phyloP scores from a whole-genome alignment of 2,329 filamentous ascomycete genomes.

The Periconia macrospinosa region DNA sequence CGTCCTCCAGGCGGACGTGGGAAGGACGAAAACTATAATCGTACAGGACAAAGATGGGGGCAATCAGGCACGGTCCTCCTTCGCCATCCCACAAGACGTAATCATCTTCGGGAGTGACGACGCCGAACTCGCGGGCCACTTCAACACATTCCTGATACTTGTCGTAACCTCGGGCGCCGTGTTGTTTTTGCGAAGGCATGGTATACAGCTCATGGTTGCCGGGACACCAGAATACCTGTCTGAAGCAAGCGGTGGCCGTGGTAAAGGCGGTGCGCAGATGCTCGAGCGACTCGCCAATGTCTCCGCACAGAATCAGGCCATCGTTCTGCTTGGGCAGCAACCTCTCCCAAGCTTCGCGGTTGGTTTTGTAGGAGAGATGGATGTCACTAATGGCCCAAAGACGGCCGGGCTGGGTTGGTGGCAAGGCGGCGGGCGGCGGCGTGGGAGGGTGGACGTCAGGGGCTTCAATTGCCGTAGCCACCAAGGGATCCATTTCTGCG shows the following conservation, averaged over 20 bases:
- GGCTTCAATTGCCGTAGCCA: conserved; percentile 2
- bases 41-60: conserved; percentile 62
- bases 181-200: conserved; percentile 44
- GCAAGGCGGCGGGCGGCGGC: conserved; percentile 10
- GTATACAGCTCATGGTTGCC: conserved; percentile 64
- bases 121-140: conserved; percentile 55
- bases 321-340: conserved; percentile 45
- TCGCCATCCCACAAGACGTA: conserved; percentile 58
- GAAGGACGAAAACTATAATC: conserved; percentile 61
- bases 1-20: conserved; percentile 52
- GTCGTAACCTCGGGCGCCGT: conserved; percentile 49
- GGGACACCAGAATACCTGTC: conserved; percentile 56
- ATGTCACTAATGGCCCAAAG: conserved; percentile 53
- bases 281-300: conserved; percentile 41
- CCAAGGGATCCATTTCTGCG: conserved; percentile 7
- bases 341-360: conserved; percentile 48
- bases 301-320: conserved; percentile 50
- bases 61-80: conserved; percentile 53
- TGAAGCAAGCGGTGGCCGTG: conserved; percentile 46
- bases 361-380: conserved; percentile 51
- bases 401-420: conserved; percentile 19
- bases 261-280: conserved; percentile 40
- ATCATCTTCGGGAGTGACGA: conserved; percentile 60
- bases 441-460: neutral
- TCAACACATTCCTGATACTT: conserved; percentile 60